Base-by-base conservation (phyloP, 2,329 filamentous ascomycete genomes). In the Colletotrichum chrysophilum region DNA sequence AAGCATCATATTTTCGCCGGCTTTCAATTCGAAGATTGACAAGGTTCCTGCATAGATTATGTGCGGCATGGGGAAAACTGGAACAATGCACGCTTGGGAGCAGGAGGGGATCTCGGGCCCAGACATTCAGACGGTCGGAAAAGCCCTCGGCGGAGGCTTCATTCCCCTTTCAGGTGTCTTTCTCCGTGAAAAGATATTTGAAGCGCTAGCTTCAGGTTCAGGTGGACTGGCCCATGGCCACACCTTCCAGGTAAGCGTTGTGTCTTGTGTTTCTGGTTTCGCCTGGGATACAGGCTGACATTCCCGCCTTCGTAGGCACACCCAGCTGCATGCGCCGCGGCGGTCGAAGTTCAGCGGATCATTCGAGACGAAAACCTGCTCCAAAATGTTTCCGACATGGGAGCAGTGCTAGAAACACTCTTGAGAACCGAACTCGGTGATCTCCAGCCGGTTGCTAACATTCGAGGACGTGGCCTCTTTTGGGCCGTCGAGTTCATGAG, bases 11-110 rank as follows among this genome's bases (percentile, higher is more conserved):
- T 26, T 26, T 24, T 5, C 16, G 13, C 1, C 5, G 24, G 21
- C 14, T 9, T 43, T 8, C 16, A 12, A 26, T 55, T 55, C 36
- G 1, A 26, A 26, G 6, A 26, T 55, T 55, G 13, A 26, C 21
- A 26, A 26, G 52, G 6, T 55, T 14, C 7, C n/a, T 2, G 0
- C 52, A 3, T 55, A 36, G 58, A 62, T 62, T 10, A 95, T 95
- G 93, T 93, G 89, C 66, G 92, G 92, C 10, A 90, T 91, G 84
- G 92, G 92, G 5, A 88, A 92, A 4, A 89, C 87, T 0, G 92
- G 91, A 1, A 90, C 86, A 12, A 82, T 94, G 78, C 89, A 94
- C 82, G 90, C 91, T 1, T 94, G 90, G 89, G 58, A 62, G 18
- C 58, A 62, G 32, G 58, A 62, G 18, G 28, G 30, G n/a, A 62